Percentiles rank a stretch among this genome's conserved stretches.
Conservation (phyloP, 139 green algal genomes). For the Chlamydomonas incerta region DNA sequence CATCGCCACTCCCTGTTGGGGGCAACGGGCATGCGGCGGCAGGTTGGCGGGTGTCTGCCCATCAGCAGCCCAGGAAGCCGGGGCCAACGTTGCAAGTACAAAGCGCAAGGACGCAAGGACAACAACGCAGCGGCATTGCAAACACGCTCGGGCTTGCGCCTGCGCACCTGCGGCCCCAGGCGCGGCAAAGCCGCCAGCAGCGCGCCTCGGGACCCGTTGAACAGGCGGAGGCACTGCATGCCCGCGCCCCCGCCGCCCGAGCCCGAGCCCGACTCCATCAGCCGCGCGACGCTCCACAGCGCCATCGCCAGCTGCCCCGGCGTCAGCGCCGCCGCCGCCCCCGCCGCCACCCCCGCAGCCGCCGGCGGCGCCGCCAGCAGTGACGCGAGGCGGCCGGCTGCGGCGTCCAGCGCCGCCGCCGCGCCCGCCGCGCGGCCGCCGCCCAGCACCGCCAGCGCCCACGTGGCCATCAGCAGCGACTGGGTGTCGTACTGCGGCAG, state of each 20-base stretch:
- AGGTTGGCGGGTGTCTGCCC: too few species aligned
- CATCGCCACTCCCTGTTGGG: not conserved
- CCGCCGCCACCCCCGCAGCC: too few species aligned
- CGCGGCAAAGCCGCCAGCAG: constrained; percentile 13
- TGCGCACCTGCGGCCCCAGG: not conserved
- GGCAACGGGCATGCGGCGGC: too few species aligned
- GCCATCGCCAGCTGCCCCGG: constrained; percentile 21
- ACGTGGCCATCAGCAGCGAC: constrained; percentile 11
- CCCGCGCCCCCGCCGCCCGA: not conserved
- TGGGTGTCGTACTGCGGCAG: not conserved
- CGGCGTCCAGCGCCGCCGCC: not conserved
- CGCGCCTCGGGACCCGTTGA: not conserved
- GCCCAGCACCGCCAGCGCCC: constrained; percentile 2
- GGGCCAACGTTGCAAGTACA: too few species aligned
- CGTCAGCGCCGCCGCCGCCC: not conserved
- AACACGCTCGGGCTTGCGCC: too few species aligned
- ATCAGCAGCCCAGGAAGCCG: too few species aligned
- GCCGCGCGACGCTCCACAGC: constrained; percentile 5
- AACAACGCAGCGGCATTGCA: too few species aligned
- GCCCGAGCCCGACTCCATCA: not conserved
- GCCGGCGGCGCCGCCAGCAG: not conserved
- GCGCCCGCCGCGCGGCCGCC: not conserved
- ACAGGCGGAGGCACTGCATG: constrained; percentile 1
- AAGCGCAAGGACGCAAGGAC: too few species aligned
- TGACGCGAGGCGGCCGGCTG: not conserved